Conservation (phyloP, 306 rosid genomes). For the Lotus japonicus region DNA sequence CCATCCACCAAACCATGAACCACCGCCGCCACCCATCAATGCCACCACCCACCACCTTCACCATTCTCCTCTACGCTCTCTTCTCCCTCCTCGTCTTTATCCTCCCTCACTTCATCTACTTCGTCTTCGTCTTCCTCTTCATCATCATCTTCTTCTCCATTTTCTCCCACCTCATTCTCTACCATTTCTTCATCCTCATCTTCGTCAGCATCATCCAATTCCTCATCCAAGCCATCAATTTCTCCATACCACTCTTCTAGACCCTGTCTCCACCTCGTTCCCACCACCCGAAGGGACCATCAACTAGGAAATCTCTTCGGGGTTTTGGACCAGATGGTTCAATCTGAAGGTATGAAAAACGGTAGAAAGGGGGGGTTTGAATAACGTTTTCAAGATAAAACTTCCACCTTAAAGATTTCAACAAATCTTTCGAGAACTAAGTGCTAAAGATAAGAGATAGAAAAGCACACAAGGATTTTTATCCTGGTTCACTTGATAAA, state of each 20-base stretch:
- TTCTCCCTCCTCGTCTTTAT: neutral
- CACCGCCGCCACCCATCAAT: no score
- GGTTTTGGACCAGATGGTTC: constrained; percentile 47
- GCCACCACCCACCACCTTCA: constrained; percentile 41
- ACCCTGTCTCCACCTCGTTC: constrained; percentile 13
- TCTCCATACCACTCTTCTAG: constrained; percentile 13
- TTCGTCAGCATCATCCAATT: constrained; percentile 37
- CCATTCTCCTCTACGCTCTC: constrained; percentile 9
- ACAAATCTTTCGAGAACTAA: no score
- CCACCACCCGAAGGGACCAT: constrained; percentile 21
- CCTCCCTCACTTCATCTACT: neutral
- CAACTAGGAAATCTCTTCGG: constrained; percentile 41
- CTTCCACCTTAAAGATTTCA: no score
- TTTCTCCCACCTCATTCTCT: neutral
- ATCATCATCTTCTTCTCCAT: neutral
- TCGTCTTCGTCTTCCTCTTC: constrained; percentile 1
- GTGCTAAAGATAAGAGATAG: no score
- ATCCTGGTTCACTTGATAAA: no score
- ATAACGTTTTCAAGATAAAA: no score
- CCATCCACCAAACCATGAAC: no score
- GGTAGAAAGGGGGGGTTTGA: no score
- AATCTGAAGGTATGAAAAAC: no score
- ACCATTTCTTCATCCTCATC: constrained; percentile 27
- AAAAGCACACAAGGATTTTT: no score
- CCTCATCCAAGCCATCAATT: constrained; percentile 46